A percentile compares a stretch with the other conserved stretches of the same genome.
Evolutionary conservation across 108 stramenopile genomes (phyloP).

Genomic region (Bacterosira constricta): DNA sequence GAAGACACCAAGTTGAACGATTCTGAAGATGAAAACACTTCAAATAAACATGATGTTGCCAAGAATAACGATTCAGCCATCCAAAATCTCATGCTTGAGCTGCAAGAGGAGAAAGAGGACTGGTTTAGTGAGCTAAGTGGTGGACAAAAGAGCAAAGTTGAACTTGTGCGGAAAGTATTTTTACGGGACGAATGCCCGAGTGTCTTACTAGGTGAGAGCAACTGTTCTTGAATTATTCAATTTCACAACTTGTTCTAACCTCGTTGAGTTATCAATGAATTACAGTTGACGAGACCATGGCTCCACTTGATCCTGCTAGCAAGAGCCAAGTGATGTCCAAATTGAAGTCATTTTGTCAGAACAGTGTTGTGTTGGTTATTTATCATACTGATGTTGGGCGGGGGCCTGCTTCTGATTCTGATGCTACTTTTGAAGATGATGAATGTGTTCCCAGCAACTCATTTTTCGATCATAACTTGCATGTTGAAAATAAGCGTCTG

Average conservation of each 20-base stretch:
- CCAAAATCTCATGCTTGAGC: conserved; percentile 55
- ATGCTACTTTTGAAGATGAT: conserved; percentile 23
- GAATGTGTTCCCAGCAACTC: conserved; percentile 82
- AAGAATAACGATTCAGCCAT: conserved; percentile 23
- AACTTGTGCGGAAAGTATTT: conserved; percentile 83
- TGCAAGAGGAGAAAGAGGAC: conserved; percentile 83
- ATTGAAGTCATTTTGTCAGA: conserved; percentile 75
- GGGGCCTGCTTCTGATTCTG: conserved; percentile 25
- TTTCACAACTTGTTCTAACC: not conserved
- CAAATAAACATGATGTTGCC: not conserved
- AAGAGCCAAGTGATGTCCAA: conserved; percentile 83
- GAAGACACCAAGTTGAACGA: conserved; percentile 3
- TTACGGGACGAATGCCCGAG: conserved; percentile 71
- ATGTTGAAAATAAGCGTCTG: conserved; percentile 73
- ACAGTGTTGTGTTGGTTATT: conserved; percentile 85
- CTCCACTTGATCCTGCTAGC: conserved; percentile 82
- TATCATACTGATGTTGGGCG: conserved; percentile 85
- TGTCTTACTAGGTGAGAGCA: conserved; percentile 54
- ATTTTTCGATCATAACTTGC: conserved; percentile 87
- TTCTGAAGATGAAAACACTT: conserved; percentile 20
- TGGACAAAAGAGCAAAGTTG: conserved; percentile 89
- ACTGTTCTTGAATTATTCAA: not conserved
- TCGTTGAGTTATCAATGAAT: not conserved
- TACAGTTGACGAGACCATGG: conserved; percentile 84
- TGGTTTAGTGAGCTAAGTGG: conserved; percentile 88